These are phyloP conservation scores for Citrus inodora DNA, from an alignment of 345 rosid genomes.

Conservation along the genomic window DNA sequence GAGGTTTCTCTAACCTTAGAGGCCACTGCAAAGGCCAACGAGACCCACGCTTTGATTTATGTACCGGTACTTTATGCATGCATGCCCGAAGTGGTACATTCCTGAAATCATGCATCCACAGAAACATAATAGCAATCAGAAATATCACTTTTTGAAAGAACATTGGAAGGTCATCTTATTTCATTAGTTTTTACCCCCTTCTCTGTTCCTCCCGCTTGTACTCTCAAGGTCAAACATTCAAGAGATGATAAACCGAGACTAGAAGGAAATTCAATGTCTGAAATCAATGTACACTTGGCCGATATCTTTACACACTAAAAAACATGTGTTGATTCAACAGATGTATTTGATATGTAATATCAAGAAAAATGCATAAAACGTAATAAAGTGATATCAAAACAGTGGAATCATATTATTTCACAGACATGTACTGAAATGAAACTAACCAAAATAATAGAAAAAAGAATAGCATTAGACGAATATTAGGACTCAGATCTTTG, in stretches of 20 bases:
- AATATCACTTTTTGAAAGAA: not conserved
- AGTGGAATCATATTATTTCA: not conserved
- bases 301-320: not conserved
- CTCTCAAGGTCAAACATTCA: not conserved
- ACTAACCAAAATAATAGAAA: not conserved
- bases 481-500: not conserved
- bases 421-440: not conserved
- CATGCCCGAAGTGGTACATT: constrained; percentile 76
- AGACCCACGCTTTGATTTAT: constrained; percentile 55
- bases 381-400: not conserved
- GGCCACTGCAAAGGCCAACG: constrained; percentile 80
- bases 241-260: not conserved
- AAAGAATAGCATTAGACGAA: not conserved
- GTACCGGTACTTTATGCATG: constrained; percentile 67
- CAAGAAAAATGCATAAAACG: not conserved
- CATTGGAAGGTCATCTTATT: not conserved
- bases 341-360: not conserved
- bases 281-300: not conserved
- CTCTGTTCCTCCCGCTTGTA: not conserved
- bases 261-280: not conserved
- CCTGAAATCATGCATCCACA: constrained; percentile 35
- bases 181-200: not conserved
- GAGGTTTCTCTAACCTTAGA: constrained; percentile 51
- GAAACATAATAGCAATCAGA: not conserved
- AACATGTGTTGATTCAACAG: not conserved